Percentiles rank a stretch among this genome's conserved stretches.
Conservation (phyloP, 2,329 filamentous ascomycete species). For the Ascocoryne sarcoides region DNA sequence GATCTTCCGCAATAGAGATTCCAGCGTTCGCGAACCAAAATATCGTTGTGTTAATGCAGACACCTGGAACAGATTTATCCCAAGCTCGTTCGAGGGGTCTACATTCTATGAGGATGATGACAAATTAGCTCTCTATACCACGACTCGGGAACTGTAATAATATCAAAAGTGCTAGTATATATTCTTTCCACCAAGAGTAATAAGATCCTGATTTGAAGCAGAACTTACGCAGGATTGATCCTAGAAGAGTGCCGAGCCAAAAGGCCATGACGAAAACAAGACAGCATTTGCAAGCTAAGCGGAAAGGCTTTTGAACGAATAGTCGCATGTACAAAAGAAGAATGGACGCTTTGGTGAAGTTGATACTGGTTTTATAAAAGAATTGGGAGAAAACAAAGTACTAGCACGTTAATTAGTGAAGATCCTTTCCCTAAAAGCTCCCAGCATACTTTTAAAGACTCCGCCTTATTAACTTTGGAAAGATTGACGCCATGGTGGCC, state of each 20-base stretch:
- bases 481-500: background rate
- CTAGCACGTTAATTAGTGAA: constrained; percentile 23
- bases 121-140: too few relatives aligned
- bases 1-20: constrained; percentile 5
- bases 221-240: background rate
- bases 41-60: constrained; percentile 4
- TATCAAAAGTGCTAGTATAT: too few relatives aligned
- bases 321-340: constrained; percentile 8
- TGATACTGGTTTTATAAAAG: constrained; percentile 23
- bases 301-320: background rate
- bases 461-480: background rate
- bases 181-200: background rate
- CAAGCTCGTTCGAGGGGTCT: constrained; percentile 6
- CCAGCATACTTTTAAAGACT: background rate
- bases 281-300: constrained; percentile 2
- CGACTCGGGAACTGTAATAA: too few relatives aligned
- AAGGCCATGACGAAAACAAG: constrained; percentile 4
- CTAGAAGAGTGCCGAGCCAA: background rate
- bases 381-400: constrained; percentile 43
- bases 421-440: constrained; percentile 28
- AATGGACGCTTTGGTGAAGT: constrained; percentile 10
- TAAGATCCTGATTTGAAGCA: background rate
- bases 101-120: constrained; percentile 6
- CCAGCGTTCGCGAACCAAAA: constrained; percentile 7
- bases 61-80: constrained; percentile 4